A percentile compares a stretch with the other conserved stretches of the same genome.
These are phyloP conservation scores for Penicillium sp. DNA, from an alignment of 2,329 filamentous ascomycete genomes.

Conservation along the genomic window DNA sequence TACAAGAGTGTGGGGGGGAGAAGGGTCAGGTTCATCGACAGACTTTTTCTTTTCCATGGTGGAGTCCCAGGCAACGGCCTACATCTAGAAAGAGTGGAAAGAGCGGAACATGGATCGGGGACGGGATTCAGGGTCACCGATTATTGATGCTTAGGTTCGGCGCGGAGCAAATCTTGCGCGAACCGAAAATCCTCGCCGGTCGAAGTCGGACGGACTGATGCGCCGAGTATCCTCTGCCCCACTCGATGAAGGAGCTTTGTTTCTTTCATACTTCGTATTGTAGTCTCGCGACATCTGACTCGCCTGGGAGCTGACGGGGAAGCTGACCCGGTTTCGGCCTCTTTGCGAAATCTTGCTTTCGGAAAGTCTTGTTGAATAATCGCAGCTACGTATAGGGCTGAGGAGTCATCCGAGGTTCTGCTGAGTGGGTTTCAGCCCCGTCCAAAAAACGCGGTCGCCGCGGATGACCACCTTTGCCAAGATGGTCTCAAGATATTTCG, in stretches of 20 bases:
- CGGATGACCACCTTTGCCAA: conserved; percentile 3
- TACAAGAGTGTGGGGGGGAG: neutral
- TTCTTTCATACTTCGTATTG: neutral
- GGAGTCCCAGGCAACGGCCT: neutral
- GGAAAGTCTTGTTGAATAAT: neutral
- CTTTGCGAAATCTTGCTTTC: neutral
- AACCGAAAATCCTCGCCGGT: neutral
- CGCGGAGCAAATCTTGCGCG: neutral
- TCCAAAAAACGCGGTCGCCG: neutral
- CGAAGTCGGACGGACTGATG: conserved; percentile 6
- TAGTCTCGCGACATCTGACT: neutral
- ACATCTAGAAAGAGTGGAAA: neutral
- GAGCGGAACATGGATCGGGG: neutral
- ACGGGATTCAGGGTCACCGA: neutral
- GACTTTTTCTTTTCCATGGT: conserved; percentile 2
- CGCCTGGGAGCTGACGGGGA: neutral
- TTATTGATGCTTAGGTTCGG: neutral
- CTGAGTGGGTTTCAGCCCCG: neutral
- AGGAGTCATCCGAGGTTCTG: neutral
- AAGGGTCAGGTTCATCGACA: neutral
- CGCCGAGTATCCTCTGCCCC: neutral
- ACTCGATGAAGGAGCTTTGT: neutral
- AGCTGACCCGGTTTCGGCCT: neutral
- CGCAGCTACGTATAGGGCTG: conserved; percentile 4
- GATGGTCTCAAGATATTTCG: neutral